These are phyloP conservation scores for Podospora didyma DNA, from an alignment of 495 filamentous ascomycete genomes.

Conservation along the genomic window DNA sequence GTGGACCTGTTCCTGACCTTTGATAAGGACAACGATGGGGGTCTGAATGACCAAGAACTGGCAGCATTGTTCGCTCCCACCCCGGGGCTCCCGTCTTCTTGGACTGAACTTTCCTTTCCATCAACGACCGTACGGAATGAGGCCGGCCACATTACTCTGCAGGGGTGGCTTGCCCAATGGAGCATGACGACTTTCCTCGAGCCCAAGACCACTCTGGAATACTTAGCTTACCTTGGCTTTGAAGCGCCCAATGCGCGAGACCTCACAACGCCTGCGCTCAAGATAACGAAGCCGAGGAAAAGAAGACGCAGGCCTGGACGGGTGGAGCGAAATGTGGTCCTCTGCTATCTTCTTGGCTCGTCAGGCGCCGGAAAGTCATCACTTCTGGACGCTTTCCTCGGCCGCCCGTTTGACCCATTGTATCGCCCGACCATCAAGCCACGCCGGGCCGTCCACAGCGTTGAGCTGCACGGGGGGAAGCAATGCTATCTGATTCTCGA, in stretches of 20 bases:
- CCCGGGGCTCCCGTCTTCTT: slow-evolving; percentile 79
- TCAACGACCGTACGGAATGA: slow-evolving; percentile 93
- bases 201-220: slow-evolving; percentile 89
- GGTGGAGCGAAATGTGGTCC: slow-evolving; percentile 92
- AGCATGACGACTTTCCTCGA: slow-evolving; percentile 98
- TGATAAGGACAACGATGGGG: slow-evolving; percentile 96
- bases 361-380: slow-evolving; percentile 81
- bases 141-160: slow-evolving; percentile 89
- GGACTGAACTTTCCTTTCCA: slow-evolving; percentile 83
- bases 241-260: slow-evolving; percentile 60
- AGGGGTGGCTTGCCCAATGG: slow-evolving; percentile 98
- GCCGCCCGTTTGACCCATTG: slow-evolving; percentile 76
- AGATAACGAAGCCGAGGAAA: slow-evolving; percentile 88
- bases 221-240: slow-evolving; percentile 93
- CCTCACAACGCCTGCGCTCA: slow-evolving; percentile 75
- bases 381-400: slow-evolving; percentile 85
- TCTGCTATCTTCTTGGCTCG: slow-evolving; percentile 89
- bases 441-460: slow-evolving; percentile 88
- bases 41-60: slow-evolving; percentile 80
- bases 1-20: slow-evolving; percentile 93
- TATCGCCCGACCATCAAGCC: slow-evolving; percentile 95
- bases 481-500: slow-evolving; percentile 96
- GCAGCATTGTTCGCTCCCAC: slow-evolving; percentile 87
- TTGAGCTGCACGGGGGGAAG: slow-evolving; percentile 91
- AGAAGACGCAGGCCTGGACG: slow-evolving; percentile 71